A percentile compares a stretch with the other conserved stretches of the same genome.
These are phyloP conservation scores for Alternaria atra DNA, from an alignment of 2,329 filamentous ascomycete genomes.

Conservation along the genomic window DNA sequence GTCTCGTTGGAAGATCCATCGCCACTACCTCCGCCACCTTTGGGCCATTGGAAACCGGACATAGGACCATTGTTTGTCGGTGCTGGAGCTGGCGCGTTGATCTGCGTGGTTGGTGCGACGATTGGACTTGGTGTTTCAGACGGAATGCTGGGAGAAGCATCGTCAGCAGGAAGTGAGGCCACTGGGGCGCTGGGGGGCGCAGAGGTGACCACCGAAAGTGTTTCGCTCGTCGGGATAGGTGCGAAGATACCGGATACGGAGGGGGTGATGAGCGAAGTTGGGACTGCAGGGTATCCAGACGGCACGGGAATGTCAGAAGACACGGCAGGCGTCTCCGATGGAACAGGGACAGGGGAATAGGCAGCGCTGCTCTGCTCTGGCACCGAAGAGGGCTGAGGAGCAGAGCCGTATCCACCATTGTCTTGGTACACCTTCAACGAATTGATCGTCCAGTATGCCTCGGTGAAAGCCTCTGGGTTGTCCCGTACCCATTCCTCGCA, in stretches of 20 bases:
- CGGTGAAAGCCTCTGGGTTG: constrained; percentile 74
- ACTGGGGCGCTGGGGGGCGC: constrained; percentile 7
- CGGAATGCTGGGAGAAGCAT: constrained; percentile 3
- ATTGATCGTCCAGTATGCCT: constrained; percentile 78
- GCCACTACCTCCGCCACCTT: constrained; percentile 5
- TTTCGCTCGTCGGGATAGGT: constrained; percentile 19
- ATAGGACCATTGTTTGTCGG: constrained; percentile 21
- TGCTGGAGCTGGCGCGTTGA: constrained; percentile 14
- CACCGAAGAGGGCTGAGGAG: constrained; percentile 19
- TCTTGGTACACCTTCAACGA: constrained; percentile 52
- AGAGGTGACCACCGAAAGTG: not conserved
- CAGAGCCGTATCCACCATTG: constrained; percentile 28
- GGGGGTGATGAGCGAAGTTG: constrained; percentile 11
- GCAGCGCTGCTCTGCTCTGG: constrained; percentile 23
- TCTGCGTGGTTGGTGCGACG: constrained; percentile 14
- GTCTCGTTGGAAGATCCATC: constrained; percentile 2
- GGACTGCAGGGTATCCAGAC: constrained; percentile 8
- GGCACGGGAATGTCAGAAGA: constrained; percentile 7
- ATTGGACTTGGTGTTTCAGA: constrained; percentile 7
- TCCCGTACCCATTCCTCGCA: constrained; percentile 77
- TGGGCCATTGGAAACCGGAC: constrained; percentile 36
- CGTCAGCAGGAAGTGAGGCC: constrained; percentile 7
- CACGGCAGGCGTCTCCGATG: constrained; percentile 15
- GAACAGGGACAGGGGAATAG: constrained; percentile 19
- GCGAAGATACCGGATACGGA: constrained; percentile 12